Conservation (phyloP, 768 basidiomycete species). For the Coprinopsis strossmayeri region DNA sequence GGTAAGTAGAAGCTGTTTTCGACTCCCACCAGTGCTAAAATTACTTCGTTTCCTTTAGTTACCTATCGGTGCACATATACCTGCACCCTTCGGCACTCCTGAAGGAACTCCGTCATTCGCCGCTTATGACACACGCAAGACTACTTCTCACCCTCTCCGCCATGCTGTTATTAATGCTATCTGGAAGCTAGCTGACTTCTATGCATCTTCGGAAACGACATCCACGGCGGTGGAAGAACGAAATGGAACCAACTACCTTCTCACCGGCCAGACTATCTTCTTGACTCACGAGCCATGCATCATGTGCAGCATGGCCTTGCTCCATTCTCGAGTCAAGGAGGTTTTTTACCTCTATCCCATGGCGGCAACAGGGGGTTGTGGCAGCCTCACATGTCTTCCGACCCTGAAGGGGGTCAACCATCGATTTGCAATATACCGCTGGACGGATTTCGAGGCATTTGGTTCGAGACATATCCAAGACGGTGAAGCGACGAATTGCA, state of each 20-base stretch:
- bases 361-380: conserved; percentile 81
- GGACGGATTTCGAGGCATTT: conserved; percentile 32
- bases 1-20: conserved; percentile 35
- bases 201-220: conserved; percentile 20
- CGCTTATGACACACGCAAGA: conserved; percentile 65
- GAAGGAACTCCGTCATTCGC: conserved; percentile 25
- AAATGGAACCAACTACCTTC: conserved; percentile 81
- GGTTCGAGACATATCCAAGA: conserved; percentile 5
- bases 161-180: conserved; percentile 82
- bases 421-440: conserved; percentile 67
- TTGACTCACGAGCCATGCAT: conserved; percentile 95
- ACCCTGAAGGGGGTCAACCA: conserved; percentile 86
- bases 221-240: conserved; percentile 14
- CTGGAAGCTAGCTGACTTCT: conserved; percentile 55
- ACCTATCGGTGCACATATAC: conserved; percentile 70
- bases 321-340: conserved; percentile 91
- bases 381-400: conserved; percentile 69
- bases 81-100: conserved; percentile 37
- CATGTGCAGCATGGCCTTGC: conserved; percentile 95
- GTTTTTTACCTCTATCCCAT: conserved; percentile 72
- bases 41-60: conserved; percentile 34
- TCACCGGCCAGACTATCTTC: conserved; percentile 81
- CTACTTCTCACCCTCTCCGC: conserved; percentile 69
- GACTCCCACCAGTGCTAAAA: conserved; percentile 2
- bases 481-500: not conserved